Base-by-base conservation (phyloP, 2,329 filamentous ascomycete species). In the Microdochium nivale region DNA sequence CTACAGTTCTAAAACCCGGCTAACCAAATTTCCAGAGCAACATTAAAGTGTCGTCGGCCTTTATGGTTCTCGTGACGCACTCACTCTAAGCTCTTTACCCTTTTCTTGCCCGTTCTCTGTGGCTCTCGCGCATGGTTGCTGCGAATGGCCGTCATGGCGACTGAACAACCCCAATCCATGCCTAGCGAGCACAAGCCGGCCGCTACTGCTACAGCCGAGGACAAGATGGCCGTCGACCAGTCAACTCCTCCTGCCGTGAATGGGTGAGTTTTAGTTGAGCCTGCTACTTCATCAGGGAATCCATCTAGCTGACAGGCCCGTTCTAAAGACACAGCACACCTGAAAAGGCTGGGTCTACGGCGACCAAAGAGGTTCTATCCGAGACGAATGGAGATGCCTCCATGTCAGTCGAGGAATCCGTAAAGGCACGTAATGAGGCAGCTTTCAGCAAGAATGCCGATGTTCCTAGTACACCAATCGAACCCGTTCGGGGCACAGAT, bases 211-310 rank as follows among this genome's bases (percentile, higher is more conserved):
- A 50, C 56, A 3, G 50, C 50, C 27, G 58, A 64, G 14, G 69
- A 74, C 60, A 72, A 70, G 59, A 78, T 78, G 74, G 71, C 75
- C 53, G 68, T 79, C 52, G 72, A 80, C 60, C 65, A 76, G 46
- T 69, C 65, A 43, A 59, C 59, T 43, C 56, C 59, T 25, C 59
- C 65, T 25, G 60, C 63, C 40, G 57, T 78, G 60, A 81, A 83
- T 64, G 79, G 79, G 81, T 84, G 71, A 77, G 80, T 79, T 62
- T 64, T 51, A 21, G 5, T 44, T 8, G 52, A 51, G 53, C 46
- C 44, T 43, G 47, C 35, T 48, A 16, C 3, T 30, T 25, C 3
- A 10, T 21, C 19, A 11, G 32, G 5, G 11, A 5, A 14, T 44
- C 14, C 25, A 25, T 35, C 25, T 46, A 33, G 54, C 52, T 54